Base-by-base conservation (phyloP, 352 stramenopile species). In the Phytophthora sojae region DNA sequence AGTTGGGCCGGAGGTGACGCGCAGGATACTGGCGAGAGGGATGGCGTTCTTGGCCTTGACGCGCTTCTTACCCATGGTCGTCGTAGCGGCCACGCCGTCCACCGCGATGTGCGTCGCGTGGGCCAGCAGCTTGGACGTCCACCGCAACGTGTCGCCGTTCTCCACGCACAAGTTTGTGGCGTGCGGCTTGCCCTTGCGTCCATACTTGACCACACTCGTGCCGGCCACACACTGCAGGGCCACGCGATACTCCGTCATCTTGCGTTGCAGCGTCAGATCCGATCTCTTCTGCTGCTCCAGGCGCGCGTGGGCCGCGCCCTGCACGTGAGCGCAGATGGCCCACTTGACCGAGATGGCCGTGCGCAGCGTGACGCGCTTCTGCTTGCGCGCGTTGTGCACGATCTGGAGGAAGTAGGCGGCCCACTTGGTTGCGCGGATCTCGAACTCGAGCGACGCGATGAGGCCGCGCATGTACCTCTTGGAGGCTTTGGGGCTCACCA, bases 161-260 rank as follows among this genome's bases (percentile, higher is more conserved):
- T 94, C 86, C 25, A 96, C 82, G 54, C 89, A 80, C 29, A 96
- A 64, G 30, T 88, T 85, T 35, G 85, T 94, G 23, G 71, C 69
- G 68, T 94, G 89, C 3, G 89, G 89, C 57, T 88, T 87, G 56
- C 88, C 89, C 53, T 96, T 94, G 62, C 89, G 89, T 4, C 89
- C 89, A 59, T 83, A 96, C 64, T 96, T 96, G 53, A 94, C 61
- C 32, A 96, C 87, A 3, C 71, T 74, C 17, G 86, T 86, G 57
- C 87, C 87, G 9, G 79, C 79, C 5, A 96, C 80, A 64, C 89
- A 96, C 72, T 96, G 85, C 45, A 96, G 77, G 0, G 89, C 89
- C 21, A 96, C 85, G 47, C 86, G 85, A 66, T 94, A 96, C 61
- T 94, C 86, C 2, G 86, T 94, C 81, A 96, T 94, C 61, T 96